Evolutionary conservation across 306 rosid genomes (phyloP).

Genomic region (Rubus parviflorus): DNA sequence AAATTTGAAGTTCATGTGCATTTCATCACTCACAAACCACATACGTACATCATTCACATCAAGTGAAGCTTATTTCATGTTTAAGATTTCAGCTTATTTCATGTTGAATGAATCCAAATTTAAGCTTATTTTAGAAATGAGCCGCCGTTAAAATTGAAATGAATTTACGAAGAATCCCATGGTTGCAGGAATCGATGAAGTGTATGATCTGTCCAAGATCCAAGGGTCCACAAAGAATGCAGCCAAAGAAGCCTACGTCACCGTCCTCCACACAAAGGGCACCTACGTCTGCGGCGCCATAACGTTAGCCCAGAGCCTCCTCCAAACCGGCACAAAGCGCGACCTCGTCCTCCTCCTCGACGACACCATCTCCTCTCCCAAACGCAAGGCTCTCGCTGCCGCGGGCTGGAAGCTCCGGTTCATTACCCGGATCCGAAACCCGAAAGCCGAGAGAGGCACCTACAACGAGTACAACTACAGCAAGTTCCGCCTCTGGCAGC

Average conservation of each 20-base stretch:
- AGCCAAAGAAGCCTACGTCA: constrained; percentile 77
- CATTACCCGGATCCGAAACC: constrained; percentile 79
- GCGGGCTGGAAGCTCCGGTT: constrained; percentile 78
- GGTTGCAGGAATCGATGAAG: constrained; percentile 62
- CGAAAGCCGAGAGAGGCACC: constrained; percentile 53
- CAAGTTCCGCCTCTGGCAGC: constrained; percentile 92
- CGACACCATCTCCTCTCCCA: constrained; percentile 51
- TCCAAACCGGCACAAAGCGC: constrained; percentile 67
- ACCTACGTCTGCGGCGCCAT: constrained; percentile 91
- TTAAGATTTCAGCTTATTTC: too few relatives aligned
- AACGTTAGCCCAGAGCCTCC: constrained; percentile 74
- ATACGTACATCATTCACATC: too few relatives aligned
- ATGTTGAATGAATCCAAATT: neutral
- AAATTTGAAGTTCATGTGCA: too few relatives aligned
- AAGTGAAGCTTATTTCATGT: too few relatives aligned
- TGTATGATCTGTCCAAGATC: constrained; percentile 63
- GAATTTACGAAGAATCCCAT: neutral
- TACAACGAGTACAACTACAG: constrained; percentile 96
- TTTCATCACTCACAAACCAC: neutral
- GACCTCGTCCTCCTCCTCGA: constrained; percentile 80
- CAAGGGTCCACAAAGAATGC: constrained; percentile 30
- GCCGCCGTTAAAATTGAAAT: neutral
- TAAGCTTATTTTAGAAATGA: neutral
- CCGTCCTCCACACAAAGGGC: constrained; percentile 75
- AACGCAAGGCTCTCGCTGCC: constrained; percentile 48